These are phyloP conservation scores for Scheffersomyces amazonensis DNA, from an alignment of 805 yeast species.

Conservation along the genomic window DNA sequence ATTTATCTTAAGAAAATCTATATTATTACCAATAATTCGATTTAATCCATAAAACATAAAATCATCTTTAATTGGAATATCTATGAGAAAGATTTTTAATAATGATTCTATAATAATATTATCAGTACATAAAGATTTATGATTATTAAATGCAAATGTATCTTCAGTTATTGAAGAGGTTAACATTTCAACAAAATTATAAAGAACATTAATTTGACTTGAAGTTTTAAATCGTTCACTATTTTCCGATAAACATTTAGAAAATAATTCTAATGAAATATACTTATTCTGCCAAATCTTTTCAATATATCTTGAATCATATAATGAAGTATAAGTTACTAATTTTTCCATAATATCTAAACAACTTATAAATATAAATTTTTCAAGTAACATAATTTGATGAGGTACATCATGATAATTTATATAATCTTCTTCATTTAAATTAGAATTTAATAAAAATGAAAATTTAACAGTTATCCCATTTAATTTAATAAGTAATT, in stretches of 20 bases:
- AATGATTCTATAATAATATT: slow-evolving; percentile 24
- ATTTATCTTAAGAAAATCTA: slow-evolving; percentile 40
- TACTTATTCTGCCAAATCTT: slow-evolving; percentile 24
- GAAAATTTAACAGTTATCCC: slow-evolving; percentile 16
- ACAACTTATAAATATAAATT: slow-evolving; percentile 46
- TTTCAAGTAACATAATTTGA: slow-evolving; percentile 40
- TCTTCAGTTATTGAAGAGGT: slow-evolving; percentile 36
- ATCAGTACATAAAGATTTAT: slow-evolving; percentile 10
- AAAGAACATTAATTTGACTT: slow-evolving; percentile 48
- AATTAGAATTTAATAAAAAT: slow-evolving; percentile 23
- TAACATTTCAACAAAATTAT: slow-evolving; percentile 52
- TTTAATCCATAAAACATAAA: slow-evolving; percentile 54
- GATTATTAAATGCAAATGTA: slow-evolving; percentile 22
- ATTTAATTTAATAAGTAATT: slow-evolving; percentile 13
- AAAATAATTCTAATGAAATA: slow-evolving; percentile 29
- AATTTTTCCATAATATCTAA: slow-evolving; percentile 57
- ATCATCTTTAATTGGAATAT: slow-evolving; percentile 36
- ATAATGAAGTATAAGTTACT: slow-evolving; percentile 22
- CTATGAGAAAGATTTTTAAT: slow-evolving; percentile 37
- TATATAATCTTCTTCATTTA: slow-evolving; percentile 24
- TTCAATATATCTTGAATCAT: slow-evolving; percentile 16
- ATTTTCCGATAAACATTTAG: slow-evolving; percentile 45
- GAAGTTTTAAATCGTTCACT: slow-evolving; percentile 39
- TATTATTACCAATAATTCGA: slow-evolving; percentile 50
- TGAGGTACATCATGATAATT: slow-evolving; percentile 28